Conservation (phyloP, 75 land plant genomes). For the Cupressus sempervirens region DNA sequence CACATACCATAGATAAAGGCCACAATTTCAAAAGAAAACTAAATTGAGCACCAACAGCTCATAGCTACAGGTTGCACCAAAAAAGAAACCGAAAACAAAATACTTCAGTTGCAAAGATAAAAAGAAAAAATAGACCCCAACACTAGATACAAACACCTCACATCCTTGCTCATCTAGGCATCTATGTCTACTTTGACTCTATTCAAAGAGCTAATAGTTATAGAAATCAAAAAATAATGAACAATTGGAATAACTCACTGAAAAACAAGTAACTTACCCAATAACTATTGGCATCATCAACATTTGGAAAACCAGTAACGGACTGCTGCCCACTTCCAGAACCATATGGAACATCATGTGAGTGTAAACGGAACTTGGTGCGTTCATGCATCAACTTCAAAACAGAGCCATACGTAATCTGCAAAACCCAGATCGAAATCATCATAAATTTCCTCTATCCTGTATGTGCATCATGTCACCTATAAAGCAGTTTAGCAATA, state of each 20-base stretch:
- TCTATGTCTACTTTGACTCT: background rate
- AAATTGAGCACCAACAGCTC: background rate
- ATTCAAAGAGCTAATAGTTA: background rate
- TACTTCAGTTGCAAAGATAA: background rate
- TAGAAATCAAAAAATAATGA: background rate
- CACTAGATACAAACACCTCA: background rate
- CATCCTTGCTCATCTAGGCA: background rate
- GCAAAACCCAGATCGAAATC: conserved; percentile 17
- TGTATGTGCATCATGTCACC: background rate
- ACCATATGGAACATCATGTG: conserved; percentile 98
- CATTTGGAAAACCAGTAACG: conserved; percentile 83
- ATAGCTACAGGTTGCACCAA: background rate
- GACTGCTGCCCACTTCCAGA: conserved; percentile 99
- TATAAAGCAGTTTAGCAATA: background rate
- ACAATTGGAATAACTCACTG: background rate
- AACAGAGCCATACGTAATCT: conserved; percentile 88
- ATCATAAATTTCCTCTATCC: background rate
- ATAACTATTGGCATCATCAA: conserved; percentile 90
- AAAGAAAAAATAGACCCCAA: background rate
- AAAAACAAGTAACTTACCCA: conserved; percentile 52
- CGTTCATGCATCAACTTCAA: conserved; percentile 86
- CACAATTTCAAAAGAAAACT: background rate
- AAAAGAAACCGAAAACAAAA: background rate
- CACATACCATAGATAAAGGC: background rate
- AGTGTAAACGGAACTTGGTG: conserved; percentile 84